Percentiles rank a stretch among this genome's conserved stretches.
These are phyloP conservation scores for Solanum hybrid DNA, from an alignment of 305 asterid species.

Conservation along the genomic window DNA sequence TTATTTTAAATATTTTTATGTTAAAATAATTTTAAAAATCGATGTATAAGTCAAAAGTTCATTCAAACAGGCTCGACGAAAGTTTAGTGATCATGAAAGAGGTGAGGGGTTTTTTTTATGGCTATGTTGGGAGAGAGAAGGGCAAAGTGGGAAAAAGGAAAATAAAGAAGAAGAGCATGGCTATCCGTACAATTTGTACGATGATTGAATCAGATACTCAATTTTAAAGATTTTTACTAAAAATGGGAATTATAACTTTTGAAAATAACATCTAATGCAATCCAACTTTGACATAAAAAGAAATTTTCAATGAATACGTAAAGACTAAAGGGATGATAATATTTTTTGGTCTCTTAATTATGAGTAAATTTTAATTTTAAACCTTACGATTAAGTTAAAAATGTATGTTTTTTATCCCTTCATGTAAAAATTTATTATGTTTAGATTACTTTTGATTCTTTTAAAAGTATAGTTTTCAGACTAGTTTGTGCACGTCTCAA, in stretches of 20 bases:
- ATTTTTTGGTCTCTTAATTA: neutral
- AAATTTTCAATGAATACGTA: neutral
- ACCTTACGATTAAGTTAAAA: neutral
- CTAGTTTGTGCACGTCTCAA: accelerated
- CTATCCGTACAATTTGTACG: slow-evolving; percentile 20
- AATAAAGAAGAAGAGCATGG: slow-evolving; percentile 14
- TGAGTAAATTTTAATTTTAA: neutral
- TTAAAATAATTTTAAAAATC: too few species aligned
- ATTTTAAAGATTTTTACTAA: neutral
- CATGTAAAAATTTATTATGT: neutral
- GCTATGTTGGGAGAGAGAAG: neutral
- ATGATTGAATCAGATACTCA: neutral
- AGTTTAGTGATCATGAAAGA: neutral
- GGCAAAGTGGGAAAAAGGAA: neutral
- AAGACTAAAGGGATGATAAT: neutral
- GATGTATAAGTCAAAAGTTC: too few species aligned
- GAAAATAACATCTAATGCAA: neutral
- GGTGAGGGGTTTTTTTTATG: neutral
- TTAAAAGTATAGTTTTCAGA: neutral
- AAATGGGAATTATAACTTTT: neutral
- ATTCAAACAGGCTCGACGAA: neutral
- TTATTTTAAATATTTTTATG: too few species aligned
- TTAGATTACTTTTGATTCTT: neutral
- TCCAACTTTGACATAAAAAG: neutral
- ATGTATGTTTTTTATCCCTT: neutral